These are phyloP conservation scores for Meyerozyma sp. DNA, from an alignment of 1,139 yeast species.

Conservation along the genomic window DNA sequence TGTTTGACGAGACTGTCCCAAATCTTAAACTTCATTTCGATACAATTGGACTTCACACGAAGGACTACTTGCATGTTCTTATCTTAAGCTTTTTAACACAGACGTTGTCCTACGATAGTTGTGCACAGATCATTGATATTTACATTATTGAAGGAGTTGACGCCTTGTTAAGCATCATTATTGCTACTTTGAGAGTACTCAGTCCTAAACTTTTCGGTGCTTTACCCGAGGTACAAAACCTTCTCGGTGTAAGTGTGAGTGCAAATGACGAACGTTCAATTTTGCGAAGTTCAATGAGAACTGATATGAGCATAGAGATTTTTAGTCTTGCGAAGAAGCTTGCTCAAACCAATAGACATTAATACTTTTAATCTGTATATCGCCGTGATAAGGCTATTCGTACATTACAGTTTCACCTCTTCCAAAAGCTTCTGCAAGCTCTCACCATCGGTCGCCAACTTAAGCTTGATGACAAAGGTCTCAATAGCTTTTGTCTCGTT, in stretches of 20 bases:
- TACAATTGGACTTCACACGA: slow-evolving; percentile 27
- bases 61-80: slow-evolving; percentile 20
- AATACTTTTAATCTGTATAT: neutral
- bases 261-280: neutral
- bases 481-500: slow-evolving; percentile 32
- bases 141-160: slow-evolving; percentile 58
- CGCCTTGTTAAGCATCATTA: slow-evolving; percentile 40
- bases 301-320: slow-evolving; percentile 12
- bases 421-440: slow-evolving; percentile 54
- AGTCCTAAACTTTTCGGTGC: slow-evolving; percentile 52
- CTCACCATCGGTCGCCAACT: slow-evolving; percentile 61
- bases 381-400: neutral
- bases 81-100: slow-evolving; percentile 17
- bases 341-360: neutral
- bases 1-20: slow-evolving; percentile 40
- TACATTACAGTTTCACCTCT: slow-evolving; percentile 21
- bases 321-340: neutral
- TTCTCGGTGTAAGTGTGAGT: slow-evolving; percentile 23
- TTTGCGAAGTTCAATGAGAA: neutral
- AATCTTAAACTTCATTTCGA: slow-evolving; percentile 48
- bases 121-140: slow-evolving; percentile 44
- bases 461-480: slow-evolving; percentile 68
- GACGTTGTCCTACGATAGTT: slow-evolving; percentile 20
- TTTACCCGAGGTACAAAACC: slow-evolving; percentile 36
- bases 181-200: slow-evolving; percentile 43